Conservation (phyloP, 768 basidiomycete genomes). For the Leccinum longicurvipes region DNA sequence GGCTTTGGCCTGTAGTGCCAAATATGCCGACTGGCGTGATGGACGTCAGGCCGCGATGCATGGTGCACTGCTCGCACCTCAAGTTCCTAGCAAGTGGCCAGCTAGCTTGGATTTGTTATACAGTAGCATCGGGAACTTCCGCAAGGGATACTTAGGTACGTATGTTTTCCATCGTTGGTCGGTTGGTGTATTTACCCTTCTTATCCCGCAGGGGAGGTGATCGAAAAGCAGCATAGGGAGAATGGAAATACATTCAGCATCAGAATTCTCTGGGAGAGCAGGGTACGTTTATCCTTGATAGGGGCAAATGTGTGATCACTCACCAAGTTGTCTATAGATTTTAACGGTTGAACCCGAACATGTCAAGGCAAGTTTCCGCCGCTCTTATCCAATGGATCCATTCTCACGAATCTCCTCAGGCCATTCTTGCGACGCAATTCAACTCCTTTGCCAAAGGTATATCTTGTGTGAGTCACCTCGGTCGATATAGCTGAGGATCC, state of each 20-base stretch:
- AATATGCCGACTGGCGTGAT: slow-evolving; percentile 13
- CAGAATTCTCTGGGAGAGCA: slow-evolving; percentile 36
- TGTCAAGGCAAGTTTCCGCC: slow-evolving; percentile 33
- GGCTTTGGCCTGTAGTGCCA: slow-evolving; percentile 13
- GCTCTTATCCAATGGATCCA: not conserved
- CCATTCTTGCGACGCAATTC: slow-evolving; percentile 45
- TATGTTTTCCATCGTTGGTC: not conserved
- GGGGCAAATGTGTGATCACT: not conserved
- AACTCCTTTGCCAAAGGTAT: slow-evolving; percentile 40
- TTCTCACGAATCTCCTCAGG: slow-evolving; percentile 23
- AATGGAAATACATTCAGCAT: slow-evolving; percentile 34
- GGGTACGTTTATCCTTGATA: slow-evolving; percentile 27
- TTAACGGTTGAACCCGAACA: slow-evolving; percentile 48
- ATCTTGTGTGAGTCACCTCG: slow-evolving; percentile 2
- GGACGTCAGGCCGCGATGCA: slow-evolving; percentile 10
- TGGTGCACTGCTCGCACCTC: slow-evolving; percentile 34
- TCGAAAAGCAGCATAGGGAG: slow-evolving; percentile 20
- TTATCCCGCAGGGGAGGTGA: slow-evolving; percentile 26
- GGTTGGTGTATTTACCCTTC: not conserved
- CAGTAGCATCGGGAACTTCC: slow-evolving; percentile 20
- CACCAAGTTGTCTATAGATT: slow-evolving; percentile 27
- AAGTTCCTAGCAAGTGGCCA: slow-evolving; percentile 33
- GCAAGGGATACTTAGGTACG: slow-evolving; percentile 29
- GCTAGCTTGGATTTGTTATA: slow-evolving; percentile 35
- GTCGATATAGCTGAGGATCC: slow-evolving; percentile 20